Evolutionary conservation across 352 stramenopile genomes (phyloP).

Genomic region (Phytophthora kernoviae): DNA sequence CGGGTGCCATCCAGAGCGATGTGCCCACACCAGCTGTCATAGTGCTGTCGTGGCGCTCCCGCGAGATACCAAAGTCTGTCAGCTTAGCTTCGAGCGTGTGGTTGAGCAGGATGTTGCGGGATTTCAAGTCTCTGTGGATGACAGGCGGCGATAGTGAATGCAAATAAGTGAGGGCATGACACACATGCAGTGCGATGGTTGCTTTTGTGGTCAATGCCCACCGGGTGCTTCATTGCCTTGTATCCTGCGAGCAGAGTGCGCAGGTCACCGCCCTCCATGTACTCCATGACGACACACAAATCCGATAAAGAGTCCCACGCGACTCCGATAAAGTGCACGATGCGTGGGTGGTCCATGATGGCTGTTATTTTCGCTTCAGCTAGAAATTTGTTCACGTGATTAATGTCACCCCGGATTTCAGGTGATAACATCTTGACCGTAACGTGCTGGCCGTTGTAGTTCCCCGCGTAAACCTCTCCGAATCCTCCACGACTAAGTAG

Average conservation of each 20-base stretch:
- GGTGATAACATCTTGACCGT: conserved; percentile 36
- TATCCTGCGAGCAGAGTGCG: conserved; percentile 27
- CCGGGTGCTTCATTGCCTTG: not conserved
- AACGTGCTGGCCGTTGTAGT: conserved; percentile 28
- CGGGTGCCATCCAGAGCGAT: too few relatives aligned
- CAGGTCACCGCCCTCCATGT: conserved; percentile 50
- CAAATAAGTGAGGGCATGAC: conserved; percentile 26
- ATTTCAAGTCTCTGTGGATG: conserved; percentile 31
- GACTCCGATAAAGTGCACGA: conserved; percentile 49
- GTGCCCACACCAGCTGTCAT: conserved; percentile 25
- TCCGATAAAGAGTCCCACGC: conserved; percentile 52
- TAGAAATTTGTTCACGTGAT: conserved; percentile 39
- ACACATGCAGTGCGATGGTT: conserved; percentile 15
- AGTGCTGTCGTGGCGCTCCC: conserved; percentile 10
- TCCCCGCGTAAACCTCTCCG: conserved; percentile 39
- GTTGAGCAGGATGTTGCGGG: conserved; percentile 45
- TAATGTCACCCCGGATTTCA: conserved; percentile 14
- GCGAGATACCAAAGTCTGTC: conserved; percentile 46
- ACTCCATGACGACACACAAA: conserved; percentile 45
- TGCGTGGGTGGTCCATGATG: conserved; percentile 40
- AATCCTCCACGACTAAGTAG: conserved; percentile 31
- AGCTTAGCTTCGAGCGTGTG: conserved; percentile 47
- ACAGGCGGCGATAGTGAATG: conserved; percentile 32
- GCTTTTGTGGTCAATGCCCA: conserved; percentile 14
- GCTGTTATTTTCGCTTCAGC: conserved; percentile 17